Conservation (phyloP, 805 yeast genomes). For the Wickerhamomyces bovis region DNA sequence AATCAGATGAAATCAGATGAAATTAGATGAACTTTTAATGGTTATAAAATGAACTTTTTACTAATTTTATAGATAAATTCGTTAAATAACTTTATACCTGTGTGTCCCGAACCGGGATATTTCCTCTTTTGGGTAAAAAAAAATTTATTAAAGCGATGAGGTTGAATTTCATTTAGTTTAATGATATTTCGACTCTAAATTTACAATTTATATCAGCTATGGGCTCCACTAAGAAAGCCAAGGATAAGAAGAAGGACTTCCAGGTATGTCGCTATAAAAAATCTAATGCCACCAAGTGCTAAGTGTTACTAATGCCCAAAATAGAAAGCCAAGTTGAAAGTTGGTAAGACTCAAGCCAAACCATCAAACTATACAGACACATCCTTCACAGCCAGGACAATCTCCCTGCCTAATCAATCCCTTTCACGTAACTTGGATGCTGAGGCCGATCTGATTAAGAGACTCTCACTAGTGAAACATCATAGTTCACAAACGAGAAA, state of each 20-base stretch:
- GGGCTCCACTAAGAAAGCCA: conserved; percentile 52
- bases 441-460: conserved; percentile 47
- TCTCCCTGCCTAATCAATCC: conserved; percentile 35
- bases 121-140: not conserved
- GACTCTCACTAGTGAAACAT: conserved; percentile 67
- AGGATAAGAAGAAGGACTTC: conserved; percentile 69
- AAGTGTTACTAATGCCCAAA: not conserved
- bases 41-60: too few relatives aligned
- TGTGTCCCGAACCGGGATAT: not conserved
- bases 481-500: conserved; percentile 66
- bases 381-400: conserved; percentile 65
- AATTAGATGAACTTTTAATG: too few relatives aligned
- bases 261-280: conserved; percentile 24
- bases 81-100: not conserved
- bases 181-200: not conserved
- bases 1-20: too few relatives aligned
- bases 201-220: conserved; percentile 16
- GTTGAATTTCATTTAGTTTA: too few relatives aligned
- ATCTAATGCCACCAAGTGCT: not conserved
- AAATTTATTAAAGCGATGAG: not conserved
- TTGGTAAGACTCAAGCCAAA: conserved; percentile 74
- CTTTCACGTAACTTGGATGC: conserved; percentile 17
- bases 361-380: conserved; percentile 80
- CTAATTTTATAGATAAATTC: too few relatives aligned
- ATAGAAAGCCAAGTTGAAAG: conserved; percentile 69